Base-by-base conservation (phyloP, 495 filamentous ascomycete genomes). In the Sporormia fimetaria region DNA sequence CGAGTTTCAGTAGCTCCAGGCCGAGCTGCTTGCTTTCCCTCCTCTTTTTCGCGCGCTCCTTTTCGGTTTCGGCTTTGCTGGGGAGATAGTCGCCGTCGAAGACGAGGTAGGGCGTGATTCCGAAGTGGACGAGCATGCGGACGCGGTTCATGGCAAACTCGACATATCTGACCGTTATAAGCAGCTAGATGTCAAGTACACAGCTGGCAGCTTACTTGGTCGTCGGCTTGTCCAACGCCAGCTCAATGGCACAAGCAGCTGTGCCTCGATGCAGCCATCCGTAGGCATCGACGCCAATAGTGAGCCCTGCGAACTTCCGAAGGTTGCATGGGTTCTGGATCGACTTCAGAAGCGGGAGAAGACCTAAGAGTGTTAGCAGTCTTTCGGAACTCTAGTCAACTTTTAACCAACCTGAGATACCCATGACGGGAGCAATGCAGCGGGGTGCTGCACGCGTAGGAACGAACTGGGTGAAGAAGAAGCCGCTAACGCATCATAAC, bases 191-290 rank as follows among this genome's bases (percentile, higher is more conserved):
- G 55, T n/a, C n/a, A n/a, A n/a, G 32, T 44, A 21, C 27, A 11
- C 7, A n/a, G 9, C 21, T 24, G n/a, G 3, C 2, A 18, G 64
- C 72, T 49, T 66, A 93, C 83, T 86, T 93, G 37, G 72, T 75
- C 4, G 86, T 95, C 14, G 85, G 86, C 59, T 81, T 86, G 51
- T 79, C 83, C 51, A 85, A 68, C 21, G 87, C 92, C 32, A 99
- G 69, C 44, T 96, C 92, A 47, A 93, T 77, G 40, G 88, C 82
- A 59, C 90, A 99, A 17, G 87, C 70, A 35, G 92, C 75, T 17
- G 87, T 83, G 21, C 88, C 92, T 47, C 92, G 81, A 58, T 99
- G 92, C 23, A 99, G 76, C 92, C 92, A 99, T 57, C 87, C 90
- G 68, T 99, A 99, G 42, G 81, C 87, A 61, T 99, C 92, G 11